Percentiles rank a stretch among this genome's conserved stretches.
Evolutionary conservation across 2,329 filamentous ascomycete genomes (phyloP).

Genomic region (Leptodontidium sp.): DNA sequence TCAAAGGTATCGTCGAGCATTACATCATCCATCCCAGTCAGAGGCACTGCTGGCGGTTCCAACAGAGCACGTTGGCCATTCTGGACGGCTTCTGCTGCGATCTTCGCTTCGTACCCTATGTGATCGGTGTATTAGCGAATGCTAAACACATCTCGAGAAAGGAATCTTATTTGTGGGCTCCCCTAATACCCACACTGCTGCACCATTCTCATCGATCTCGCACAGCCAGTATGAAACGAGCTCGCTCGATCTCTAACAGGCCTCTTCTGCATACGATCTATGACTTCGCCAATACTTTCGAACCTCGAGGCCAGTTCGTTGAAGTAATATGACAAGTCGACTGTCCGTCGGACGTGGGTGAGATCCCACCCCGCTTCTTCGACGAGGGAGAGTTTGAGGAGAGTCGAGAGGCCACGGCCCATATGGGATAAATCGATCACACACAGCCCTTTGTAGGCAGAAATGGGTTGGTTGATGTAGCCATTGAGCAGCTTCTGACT

Average conservation of each 20-base stretch:
- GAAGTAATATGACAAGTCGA: slow-evolving; percentile 43
- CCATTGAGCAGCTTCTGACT: slow-evolving; percentile 29
- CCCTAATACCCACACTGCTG: slow-evolving; percentile 16
- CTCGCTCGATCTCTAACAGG: slow-evolving; percentile 18
- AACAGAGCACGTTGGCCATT: slow-evolving; percentile 5
- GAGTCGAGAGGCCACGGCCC: slow-evolving; percentile 47
- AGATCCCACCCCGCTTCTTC: slow-evolving; percentile 51
- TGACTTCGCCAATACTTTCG: slow-evolving; percentile 26
- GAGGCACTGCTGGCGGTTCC: slow-evolving; percentile 1
- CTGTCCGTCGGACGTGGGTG: slow-evolving; percentile 47
- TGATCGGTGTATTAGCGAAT: neutral
- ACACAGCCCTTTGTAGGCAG: slow-evolving; percentile 20
- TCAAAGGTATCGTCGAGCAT: slow-evolving; percentile 20
- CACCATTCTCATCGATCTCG: slow-evolving; percentile 28
- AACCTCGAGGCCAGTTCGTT: slow-evolving; percentile 32
- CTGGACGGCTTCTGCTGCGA: slow-evolving; percentile 13
- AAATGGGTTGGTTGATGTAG: slow-evolving; percentile 25
- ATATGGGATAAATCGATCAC: slow-evolving; percentile 45
- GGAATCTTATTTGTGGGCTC: neutral
- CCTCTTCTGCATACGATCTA: slow-evolving; percentile 31
- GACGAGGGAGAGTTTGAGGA: slow-evolving; percentile 50
- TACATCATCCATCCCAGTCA: neutral
- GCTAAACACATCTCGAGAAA: neutral
- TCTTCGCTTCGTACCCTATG: slow-evolving; percentile 30
- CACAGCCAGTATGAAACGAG: slow-evolving; percentile 31